Evolutionary conservation across 2,329 filamentous ascomycete genomes (phyloP).

Genomic region (Thielaviopsis punctulata): DNA sequence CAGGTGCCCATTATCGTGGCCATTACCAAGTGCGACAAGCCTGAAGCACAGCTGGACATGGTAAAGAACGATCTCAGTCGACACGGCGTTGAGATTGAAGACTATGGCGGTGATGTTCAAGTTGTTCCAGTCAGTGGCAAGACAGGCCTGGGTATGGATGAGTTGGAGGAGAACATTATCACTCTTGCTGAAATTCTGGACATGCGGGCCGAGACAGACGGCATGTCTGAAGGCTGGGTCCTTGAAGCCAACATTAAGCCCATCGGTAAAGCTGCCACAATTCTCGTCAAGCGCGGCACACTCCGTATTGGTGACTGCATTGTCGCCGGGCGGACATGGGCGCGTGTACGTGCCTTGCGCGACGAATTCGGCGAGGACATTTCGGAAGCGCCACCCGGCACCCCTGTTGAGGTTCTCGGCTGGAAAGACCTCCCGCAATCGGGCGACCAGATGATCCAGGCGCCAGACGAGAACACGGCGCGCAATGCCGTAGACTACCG

Average conservation of each 20-base stretch:
- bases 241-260: slow-evolving; percentile 81
- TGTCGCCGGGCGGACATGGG: slow-evolving; percentile 78
- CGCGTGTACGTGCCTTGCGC: slow-evolving; percentile 63
- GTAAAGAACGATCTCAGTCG: slow-evolving; percentile 78
- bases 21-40: slow-evolving; percentile 93
- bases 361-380: slow-evolving; percentile 70
- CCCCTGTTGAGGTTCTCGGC: slow-evolving; percentile 82
- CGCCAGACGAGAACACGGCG: slow-evolving; percentile 59
- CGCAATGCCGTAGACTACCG: slow-evolving; percentile 65
- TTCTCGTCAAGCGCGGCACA: slow-evolving; percentile 77
- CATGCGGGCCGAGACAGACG: slow-evolving; percentile 61
- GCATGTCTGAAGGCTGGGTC: slow-evolving; percentile 80
- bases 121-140: slow-evolving; percentile 83
- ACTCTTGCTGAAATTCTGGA: slow-evolving; percentile 81
- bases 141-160: slow-evolving; percentile 78
- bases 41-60: slow-evolving; percentile 58
- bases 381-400: slow-evolving; percentile 63
- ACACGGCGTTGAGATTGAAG: slow-evolving; percentile 80
- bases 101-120: slow-evolving; percentile 87
- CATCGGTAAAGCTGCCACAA: slow-evolving; percentile 69
- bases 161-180: slow-evolving; percentile 79
- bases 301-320: slow-evolving; percentile 65
- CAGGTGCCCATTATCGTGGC: slow-evolving; percentile 93
- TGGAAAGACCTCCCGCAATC: slow-evolving; percentile 73
- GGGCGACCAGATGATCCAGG: slow-evolving; percentile 76